These are phyloP conservation scores for Dictyostelium capitatum DNA, from an alignment of 78 protist species.

Conservation along the genomic window DNA sequence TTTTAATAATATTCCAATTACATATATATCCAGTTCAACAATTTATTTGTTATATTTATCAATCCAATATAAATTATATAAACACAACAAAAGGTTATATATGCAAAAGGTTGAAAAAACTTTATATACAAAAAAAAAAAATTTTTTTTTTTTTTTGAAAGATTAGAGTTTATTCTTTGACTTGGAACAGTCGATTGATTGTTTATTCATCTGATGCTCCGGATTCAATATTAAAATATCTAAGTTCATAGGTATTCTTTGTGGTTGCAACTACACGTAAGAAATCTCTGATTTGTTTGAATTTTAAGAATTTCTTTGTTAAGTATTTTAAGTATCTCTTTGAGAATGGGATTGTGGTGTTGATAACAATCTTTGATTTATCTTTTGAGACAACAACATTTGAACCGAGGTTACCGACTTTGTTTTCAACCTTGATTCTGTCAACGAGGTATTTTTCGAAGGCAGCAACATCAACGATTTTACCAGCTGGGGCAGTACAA, in stretches of 20 bases:
- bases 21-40: too few species aligned
- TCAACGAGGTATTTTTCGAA: conserved; percentile 75
- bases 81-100: too few species aligned
- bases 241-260: conserved; percentile 88
- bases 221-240: conserved; percentile 89
- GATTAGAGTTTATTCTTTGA: too few species aligned
- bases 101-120: too few species aligned
- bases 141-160: too few species aligned
- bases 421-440: conserved; percentile 85
- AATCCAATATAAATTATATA: too few species aligned
- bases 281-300: conserved; percentile 93
- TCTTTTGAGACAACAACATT: conserved; percentile 80
- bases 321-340: conserved; percentile 97
- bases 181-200: too few species aligned
- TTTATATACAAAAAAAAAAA: too few species aligned
- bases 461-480: conserved; percentile 74
- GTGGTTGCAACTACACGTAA: conserved; percentile 93
- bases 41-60: too few species aligned
- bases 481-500: conserved; percentile 75
- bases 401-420: conserved; percentile 93
- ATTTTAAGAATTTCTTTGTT: conserved; percentile 97
- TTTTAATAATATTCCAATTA: too few species aligned
- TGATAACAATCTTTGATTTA: conserved; percentile 66
- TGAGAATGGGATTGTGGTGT: conserved; percentile 79
- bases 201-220: conserved; percentile 76